A percentile compares a stretch with the other conserved stretches of the same genome.
phyloP scores from a whole-genome alignment of 208 protist species.

The Leishmania major region DNA sequence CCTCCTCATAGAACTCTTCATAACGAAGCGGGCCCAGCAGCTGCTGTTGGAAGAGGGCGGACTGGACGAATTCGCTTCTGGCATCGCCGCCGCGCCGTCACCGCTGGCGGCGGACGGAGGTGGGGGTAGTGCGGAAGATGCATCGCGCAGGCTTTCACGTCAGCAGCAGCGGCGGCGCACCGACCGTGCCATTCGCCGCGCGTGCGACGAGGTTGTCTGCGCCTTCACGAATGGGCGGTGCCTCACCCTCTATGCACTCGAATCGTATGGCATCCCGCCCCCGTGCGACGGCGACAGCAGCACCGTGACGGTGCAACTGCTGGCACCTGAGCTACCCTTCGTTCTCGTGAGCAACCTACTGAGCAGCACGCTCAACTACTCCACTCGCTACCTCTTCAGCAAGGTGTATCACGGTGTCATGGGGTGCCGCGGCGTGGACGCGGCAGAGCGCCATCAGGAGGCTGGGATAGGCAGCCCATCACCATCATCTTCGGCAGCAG shows the following conservation, averaged over 20 bases:
- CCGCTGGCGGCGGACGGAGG: neutral
- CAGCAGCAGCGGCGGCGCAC: slow-evolving; percentile 19
- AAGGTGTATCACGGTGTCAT: slow-evolving; percentile 44
- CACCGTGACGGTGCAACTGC: slow-evolving; percentile 1
- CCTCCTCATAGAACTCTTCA: slow-evolving; percentile 56
- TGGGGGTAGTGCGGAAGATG: neutral
- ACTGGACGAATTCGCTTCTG: neutral
- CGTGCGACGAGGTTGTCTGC: slow-evolving; percentile 68
- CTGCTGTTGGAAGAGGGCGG: slow-evolving; percentile 18
- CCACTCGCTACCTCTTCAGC: slow-evolving; percentile 44
- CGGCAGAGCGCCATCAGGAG: neutral
- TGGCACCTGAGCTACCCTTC: slow-evolving; percentile 39
- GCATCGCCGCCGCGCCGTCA: neutral
- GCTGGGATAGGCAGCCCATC: neutral
- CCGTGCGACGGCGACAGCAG: slow-evolving; percentile 8
- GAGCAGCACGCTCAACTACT: slow-evolving; percentile 47
- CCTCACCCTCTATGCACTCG: slow-evolving; percentile 37
- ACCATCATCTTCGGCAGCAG: neutral
- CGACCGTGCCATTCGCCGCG: slow-evolving; percentile 40
- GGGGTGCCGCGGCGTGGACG: neutral
- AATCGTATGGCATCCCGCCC: slow-evolving; percentile 41
- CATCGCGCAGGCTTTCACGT: neutral
- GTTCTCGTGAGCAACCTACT: slow-evolving; percentile 54
- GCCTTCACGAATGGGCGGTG: slow-evolving; percentile 47
- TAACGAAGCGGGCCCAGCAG: slow-evolving; percentile 45